Evolutionary conservation across 768 basidiomycete species (phyloP).

Genomic region (Podaxis sp.): DNA sequence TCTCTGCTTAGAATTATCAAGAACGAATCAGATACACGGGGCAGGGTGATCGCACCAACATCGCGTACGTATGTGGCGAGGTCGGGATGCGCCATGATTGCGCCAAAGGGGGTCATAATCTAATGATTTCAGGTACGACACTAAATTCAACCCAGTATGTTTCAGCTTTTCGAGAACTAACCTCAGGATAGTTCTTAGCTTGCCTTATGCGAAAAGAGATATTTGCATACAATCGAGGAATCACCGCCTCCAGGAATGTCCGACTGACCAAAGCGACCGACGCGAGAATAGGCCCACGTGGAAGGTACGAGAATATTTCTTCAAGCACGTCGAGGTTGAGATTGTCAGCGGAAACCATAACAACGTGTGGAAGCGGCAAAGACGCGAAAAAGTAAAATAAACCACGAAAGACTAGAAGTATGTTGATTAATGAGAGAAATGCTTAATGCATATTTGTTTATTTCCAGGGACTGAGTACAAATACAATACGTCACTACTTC

Average conservation of each 20-base stretch:
- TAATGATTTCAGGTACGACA: slow-evolving; percentile 18
- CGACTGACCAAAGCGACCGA: slow-evolving; percentile 60
- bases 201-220: slow-evolving; percentile 53
- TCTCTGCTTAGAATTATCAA: slow-evolving; percentile 3
- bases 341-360: slow-evolving; percentile 64
- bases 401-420: not conserved
- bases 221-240: slow-evolving; percentile 57
- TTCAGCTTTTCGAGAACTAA: slow-evolving; percentile 22
- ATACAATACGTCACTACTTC: slow-evolving; percentile 1
- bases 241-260: slow-evolving; percentile 59
- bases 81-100: slow-evolving; percentile 39
- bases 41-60: slow-evolving; percentile 11
- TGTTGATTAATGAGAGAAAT: not conserved
- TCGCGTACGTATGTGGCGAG: slow-evolving; percentile 14
- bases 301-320: slow-evolving; percentile 54
- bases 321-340: slow-evolving; percentile 72
- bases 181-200: slow-evolving; percentile 52
- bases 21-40: not conserved
- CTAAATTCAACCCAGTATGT: not conserved
- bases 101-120: slow-evolving; percentile 58
- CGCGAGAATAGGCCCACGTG: slow-evolving; percentile 48
- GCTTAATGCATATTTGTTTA: not conserved
- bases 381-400: slow-evolving; percentile 10
- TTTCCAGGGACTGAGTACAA: not conserved
- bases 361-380: not conserved